These are phyloP conservation scores for Lepidopterella palustris DNA, from an alignment of 495 filamentous ascomycete species.

Conservation along the genomic window DNA sequence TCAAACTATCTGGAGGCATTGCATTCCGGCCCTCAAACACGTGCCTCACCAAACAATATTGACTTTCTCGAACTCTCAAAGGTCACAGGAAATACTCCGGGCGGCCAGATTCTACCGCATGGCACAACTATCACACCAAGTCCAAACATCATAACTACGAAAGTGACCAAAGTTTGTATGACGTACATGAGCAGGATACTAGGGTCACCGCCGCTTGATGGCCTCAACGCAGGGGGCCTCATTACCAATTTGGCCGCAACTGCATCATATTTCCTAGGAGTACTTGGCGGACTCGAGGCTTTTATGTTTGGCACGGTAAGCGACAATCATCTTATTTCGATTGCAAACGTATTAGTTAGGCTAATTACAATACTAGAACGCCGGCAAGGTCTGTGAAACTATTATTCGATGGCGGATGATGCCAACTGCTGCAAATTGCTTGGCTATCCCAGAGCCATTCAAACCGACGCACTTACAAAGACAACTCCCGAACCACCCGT, in stretches of 20 bases:
- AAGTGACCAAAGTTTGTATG: background rate
- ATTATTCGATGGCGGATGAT: background rate
- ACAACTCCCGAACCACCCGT: background rate
- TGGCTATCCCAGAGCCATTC: background rate
- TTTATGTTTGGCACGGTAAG: background rate
- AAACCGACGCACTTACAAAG: background rate
- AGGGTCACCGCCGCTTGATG: background rate
- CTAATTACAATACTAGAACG: too few species aligned
- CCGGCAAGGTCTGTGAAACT: too few species aligned
- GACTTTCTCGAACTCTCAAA: too few species aligned
- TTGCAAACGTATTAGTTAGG: too few species aligned
- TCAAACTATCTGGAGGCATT: too few species aligned
- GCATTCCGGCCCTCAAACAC: too few species aligned
- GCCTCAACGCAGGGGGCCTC: background rate
- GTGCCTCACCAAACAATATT: too few species aligned
- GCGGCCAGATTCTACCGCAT: too few species aligned
- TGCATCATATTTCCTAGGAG: background rate
- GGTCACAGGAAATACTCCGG: too few species aligned
- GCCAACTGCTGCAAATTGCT: background rate
- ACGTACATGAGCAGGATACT: background rate
- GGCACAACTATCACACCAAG: background rate
- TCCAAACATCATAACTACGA: background rate
- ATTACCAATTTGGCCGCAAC: background rate
- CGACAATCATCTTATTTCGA: background rate
- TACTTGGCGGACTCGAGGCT: background rate